A percentile compares a stretch with the other conserved stretches of the same genome.
phyloP scores from a whole-genome alignment of 371 early-diverging fungal genomes.

The Blakeslea trispora region DNA sequence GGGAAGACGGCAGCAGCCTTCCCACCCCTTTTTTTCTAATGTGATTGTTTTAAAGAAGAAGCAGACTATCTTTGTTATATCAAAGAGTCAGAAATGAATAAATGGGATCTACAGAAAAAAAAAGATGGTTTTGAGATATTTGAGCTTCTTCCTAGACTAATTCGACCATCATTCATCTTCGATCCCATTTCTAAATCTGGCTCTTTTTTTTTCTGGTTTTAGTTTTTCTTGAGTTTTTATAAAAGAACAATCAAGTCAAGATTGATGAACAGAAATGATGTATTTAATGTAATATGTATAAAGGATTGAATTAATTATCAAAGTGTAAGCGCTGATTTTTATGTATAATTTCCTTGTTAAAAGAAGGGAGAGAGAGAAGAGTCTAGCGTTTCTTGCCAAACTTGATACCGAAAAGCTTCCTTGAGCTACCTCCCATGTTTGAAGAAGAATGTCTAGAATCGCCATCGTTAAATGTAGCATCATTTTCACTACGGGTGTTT shows the following conservation, averaged over 20 bases:
- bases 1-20: constrained; percentile 51
- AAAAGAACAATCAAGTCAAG: too few relatives aligned
- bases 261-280: too few relatives aligned
- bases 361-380: background rate
- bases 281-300: background rate
- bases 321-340: constrained; percentile 1
- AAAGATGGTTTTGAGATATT: too few relatives aligned
- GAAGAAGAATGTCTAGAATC: constrained; percentile 38
- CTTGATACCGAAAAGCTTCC: constrained; percentile 39
- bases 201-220: too few relatives aligned
- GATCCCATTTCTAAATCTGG: too few relatives aligned
- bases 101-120: background rate
- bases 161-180: too few relatives aligned
- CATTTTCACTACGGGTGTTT: constrained; percentile 29
- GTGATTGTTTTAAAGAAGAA: constrained; percentile 3
- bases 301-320: background rate
- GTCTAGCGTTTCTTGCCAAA: constrained; percentile 38
- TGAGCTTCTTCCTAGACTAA: too few relatives aligned
- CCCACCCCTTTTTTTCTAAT: constrained; percentile 41
- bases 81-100: background rate
- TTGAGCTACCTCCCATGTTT: constrained; percentile 17
- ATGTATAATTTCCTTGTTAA: background rate
- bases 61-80: background rate
- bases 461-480: constrained; percentile 34
- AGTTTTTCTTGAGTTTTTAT: too few relatives aligned